A percentile compares a stretch with the other conserved stretches of the same genome.
phyloP scores from a whole-genome alignment of 164 flowering plant species.

The Sextonia rubra region DNA sequence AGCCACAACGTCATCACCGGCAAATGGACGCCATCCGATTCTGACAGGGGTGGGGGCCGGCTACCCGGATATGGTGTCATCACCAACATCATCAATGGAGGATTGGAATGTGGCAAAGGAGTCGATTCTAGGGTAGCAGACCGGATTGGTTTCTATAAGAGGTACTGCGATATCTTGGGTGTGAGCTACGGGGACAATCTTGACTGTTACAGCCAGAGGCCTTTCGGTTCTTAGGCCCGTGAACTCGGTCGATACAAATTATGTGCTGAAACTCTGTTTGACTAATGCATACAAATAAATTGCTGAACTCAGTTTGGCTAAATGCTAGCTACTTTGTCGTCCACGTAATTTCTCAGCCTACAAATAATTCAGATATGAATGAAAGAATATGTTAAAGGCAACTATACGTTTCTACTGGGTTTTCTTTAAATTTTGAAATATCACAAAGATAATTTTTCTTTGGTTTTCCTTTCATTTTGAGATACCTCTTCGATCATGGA shows the following conservation, averaged over 20 bases:
- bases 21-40: slow-evolving; percentile 26
- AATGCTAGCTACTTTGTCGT: not conserved
- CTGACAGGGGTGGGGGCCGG: slow-evolving; percentile 25
- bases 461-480: too few species aligned
- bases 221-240: not conserved
- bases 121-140: not conserved
- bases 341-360: not conserved
- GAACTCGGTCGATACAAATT: too few species aligned
- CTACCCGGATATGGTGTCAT: slow-evolving; percentile 30
- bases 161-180: slow-evolving; percentile 6
- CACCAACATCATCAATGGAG: slow-evolving; percentile 51
- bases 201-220: slow-evolving; percentile 9
- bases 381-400: too few species aligned
- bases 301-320: not conserved
- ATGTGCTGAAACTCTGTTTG: too few species aligned
- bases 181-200: slow-evolving; percentile 7
- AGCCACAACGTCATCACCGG: slow-evolving; percentile 41
- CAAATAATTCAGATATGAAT: too few species aligned
- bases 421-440: too few species aligned
- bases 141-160: slow-evolving; percentile 9
- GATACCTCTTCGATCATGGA: too few species aligned
- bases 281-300: not conserved
- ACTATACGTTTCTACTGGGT: too few species aligned
- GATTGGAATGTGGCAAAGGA: slow-evolving; percentile 29
- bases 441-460: too few species aligned